Evolutionary conservation across 1,139 yeast genomes (phyloP).

Genomic region (Pneumocystis oryctolagi): DNA sequence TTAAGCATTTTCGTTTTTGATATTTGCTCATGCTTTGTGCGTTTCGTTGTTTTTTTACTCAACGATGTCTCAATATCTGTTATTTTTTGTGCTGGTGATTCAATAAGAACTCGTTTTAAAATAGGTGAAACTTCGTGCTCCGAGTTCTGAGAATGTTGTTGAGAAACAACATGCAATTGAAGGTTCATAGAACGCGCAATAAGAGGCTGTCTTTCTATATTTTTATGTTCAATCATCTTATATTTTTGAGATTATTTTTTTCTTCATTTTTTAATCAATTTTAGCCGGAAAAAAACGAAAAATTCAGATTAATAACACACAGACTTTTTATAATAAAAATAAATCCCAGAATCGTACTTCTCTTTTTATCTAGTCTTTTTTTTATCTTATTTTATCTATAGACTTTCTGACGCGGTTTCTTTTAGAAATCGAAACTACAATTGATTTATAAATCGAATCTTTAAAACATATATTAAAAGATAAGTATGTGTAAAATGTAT

Average conservation of each 20-base stretch:
- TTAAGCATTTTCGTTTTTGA: background rate
- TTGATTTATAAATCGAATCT: background rate
- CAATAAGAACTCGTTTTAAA: constrained; percentile 1
- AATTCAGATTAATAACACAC: background rate
- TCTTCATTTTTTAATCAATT: background rate
- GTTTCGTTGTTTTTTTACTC: background rate
- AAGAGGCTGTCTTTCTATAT: background rate
- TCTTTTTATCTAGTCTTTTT: background rate
- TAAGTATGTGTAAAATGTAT: too few relatives aligned
- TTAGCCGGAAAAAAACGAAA: background rate
- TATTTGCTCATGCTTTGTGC: background rate
- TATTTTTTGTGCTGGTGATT: background rate
- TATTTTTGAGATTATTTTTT: background rate
- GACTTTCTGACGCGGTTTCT: background rate
- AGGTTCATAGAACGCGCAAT: background rate
- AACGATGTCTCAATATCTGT: background rate
- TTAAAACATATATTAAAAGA: background rate
- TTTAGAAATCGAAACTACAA: background rate
- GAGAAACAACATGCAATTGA: background rate
- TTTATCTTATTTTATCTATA: background rate
- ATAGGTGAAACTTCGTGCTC: background rate
- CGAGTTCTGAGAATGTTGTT: background rate
- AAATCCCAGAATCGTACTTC: background rate
- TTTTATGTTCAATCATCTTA: background rate
- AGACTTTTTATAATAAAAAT: background rate